Evolutionary conservation across 108 stramenopile species (phyloP), one percentile per base, ranked within the genome.

Genomic region (Nitzschia sp.): DNA sequence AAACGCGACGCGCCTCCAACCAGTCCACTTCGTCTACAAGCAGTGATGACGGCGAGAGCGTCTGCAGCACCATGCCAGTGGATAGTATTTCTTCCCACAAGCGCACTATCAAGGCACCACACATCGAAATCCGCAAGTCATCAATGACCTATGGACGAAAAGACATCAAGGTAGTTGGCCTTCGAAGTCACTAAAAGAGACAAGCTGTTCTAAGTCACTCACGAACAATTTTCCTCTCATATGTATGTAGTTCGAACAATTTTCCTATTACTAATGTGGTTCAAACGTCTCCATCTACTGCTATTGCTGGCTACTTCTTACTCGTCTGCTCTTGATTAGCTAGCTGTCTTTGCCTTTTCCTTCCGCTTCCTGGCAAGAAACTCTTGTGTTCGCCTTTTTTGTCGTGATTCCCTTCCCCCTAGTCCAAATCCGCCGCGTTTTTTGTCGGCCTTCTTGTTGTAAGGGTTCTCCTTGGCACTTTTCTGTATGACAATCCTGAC

Each of bases 401-500:
- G 53, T 11, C 89, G 90, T 24, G 77, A 84, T 48, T 84, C 71
- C 70, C 82, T 66, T 28, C 91, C 91, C 35, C 91, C 91, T 17
- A 92, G 66, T 15, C 91, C 91, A 49, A 74, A 83, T 1, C 84
- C 64, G 0, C 59, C 47, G 28, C 78, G 65, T 62, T 82, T 81
- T 11, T 66, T 80, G n/a, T n/a, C n/a, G 15, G 23, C 46, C 3
- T 27, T 25, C 29, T 63, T 68, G 18, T 49, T 58, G 67, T 78
- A 94, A 1, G 93, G 93, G 64, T 94, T 94, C n/a, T 76, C 60
- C 46, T 51, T 68, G 2, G 88, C 67, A 42, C 84, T 88, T 47
- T 78, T 88, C 66, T 91, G 89, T 29, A 94, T 83, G 17, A 85
- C 75, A 69, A 94, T 68, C 27, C 93, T 70, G 34, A 94, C 85